Evolutionary conservation across 1,139 yeast genomes (phyloP), one percentile per base, ranked within the genome.

Genomic region (Yamadazyma triangularis): DNA sequence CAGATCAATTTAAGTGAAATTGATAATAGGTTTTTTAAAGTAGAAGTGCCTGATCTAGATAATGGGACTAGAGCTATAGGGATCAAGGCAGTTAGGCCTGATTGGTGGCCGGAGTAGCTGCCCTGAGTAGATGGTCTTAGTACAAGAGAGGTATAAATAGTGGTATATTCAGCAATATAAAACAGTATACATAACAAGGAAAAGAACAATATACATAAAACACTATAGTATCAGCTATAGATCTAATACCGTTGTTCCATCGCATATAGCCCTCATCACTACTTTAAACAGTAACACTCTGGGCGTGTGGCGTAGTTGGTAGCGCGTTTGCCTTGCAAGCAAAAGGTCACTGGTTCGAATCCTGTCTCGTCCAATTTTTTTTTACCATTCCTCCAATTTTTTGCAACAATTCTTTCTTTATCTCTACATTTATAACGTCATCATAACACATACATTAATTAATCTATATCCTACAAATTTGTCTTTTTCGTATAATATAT

Each of bases 271-370:
- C 9, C 7, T 18, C 7, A 8, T 8, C 7, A 18, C 21, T 18
- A 18, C 7, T 7, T 9, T 8, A 22, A 11, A 22, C 69, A 25
- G 42, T 33, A 33, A 13, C 29, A n/a, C n/a, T n/a, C 39, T 31
- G 77, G 79, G 78, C 77, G 77, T 70, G 77, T 73, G 77, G 79
- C 78, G 77, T 66, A 73, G 79, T 8, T 72, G 79, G 79, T 73
- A 73, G 77, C 77, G 78, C 79, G 78, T 67, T 62, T 63, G 75
- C 79, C 72, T 73, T 71, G 79, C 79, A 73, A 66, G 79, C 71
- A 62, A 62, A 66, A 73, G 79, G 79, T 71, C 79, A 67, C 63
- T 64, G 77, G 79, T 73, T 73, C 79, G 78, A 73, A 56, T 72
- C 79, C 78, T 64, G 71, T 68, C 77, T 72, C 76, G 77, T 72